Base-by-base conservation (phyloP, 1,284 basidiomycete species). In the Moniliella sp. region DNA sequence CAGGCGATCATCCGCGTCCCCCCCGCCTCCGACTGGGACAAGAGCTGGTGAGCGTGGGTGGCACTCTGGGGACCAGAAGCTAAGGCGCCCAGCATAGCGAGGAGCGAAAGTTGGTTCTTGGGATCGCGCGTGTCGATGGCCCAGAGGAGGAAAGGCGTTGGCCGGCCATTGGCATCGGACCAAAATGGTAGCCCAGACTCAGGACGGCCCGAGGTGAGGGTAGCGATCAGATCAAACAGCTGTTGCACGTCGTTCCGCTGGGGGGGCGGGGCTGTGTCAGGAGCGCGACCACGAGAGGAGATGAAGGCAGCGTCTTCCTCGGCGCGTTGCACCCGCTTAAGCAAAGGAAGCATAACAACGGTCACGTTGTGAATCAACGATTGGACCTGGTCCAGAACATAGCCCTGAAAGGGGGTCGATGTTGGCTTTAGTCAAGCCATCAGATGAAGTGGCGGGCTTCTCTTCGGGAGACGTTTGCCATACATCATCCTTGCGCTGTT, bases 401-500 rank as follows among this genome's bases (percentile, higher is more conserved):
- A 51, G 12, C 46, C 48, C 33, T 52, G 50, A 35, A 56, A 57
- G 7, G 21, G 31, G 18, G 18, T 26, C 23, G 31, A 25, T 21
- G n/a, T 13, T 17, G 11, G 11, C 19, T 13, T 9, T 31, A 18
- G 7, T 21, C 29, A 10, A 21, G 17, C 28, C 48, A 51, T 28
- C 35, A 30, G 27, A 50, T 45, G 25, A 52, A 40, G 27, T 37
- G 34, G 15, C 35, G 35, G 16, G 35, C 25, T 3, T 37, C 25
- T 16, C 38, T 36, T 17, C 31, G 32, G 14, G 18, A 25, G 28
- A 27, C 30, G 15, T 1, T 76, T 74, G 78, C 53, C 52, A 10
- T 52, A 34, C 10, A 45, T 40, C 15, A 57, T 57, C 28, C 45
- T 39, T 15, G 45, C 47, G 33, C 42, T 44, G 21, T n/a, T 23